Base-by-base conservation (phyloP, 1,284 basidiomycete genomes). In the Tranzscheliella williamsii region DNA sequence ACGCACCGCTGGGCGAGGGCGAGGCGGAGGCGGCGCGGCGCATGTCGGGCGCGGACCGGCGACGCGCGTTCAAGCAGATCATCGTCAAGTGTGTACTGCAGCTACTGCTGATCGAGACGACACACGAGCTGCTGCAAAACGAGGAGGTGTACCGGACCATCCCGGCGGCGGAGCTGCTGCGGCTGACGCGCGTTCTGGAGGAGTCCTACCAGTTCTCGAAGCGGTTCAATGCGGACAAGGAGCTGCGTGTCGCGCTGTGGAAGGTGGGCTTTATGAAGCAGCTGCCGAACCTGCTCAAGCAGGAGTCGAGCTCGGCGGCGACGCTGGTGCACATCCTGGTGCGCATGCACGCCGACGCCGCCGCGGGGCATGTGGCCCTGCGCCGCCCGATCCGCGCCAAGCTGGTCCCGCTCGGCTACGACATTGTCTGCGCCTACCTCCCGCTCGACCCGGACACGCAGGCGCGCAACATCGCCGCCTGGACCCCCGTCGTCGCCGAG, bases 261-360 rank as follows among this genome's bases (percentile, higher is more conserved):
- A 97, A 95, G 91, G 95, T 98, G 66, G 93, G 94, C 2, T 99
- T 99, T 81, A 99, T 99, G 95, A 96, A 96, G 78, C 96, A 99
- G 78, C 81, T 99, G 27, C 95, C 95, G 0, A 99, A 99, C 79
- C 83, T 99, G 37, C 82, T 99, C 52, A 97, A 98, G 79, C 95
- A 99, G 76, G 96, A 99, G 80, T 96, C 93, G 22, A 92, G 89
- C 51, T 93, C 91, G 70, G 96, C 95, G 24, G 86, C 94, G 4
- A 98, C 93, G 0, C 82, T 98, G 32, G 91, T 99, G 37, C 90
- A 92, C 70, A 86, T 97, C 3, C 81, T 98, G 32, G 80, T 95
- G 37, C 84, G 87, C 32, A 95, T 99, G 92, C 96, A 98, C 78
- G 87, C 87, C 48, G 95, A 98, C 79, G 81, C 85, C n/a, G 85